Evolutionary conservation across 116 monocot genomes (phyloP).

Genomic region (Zostera marina): DNA sequence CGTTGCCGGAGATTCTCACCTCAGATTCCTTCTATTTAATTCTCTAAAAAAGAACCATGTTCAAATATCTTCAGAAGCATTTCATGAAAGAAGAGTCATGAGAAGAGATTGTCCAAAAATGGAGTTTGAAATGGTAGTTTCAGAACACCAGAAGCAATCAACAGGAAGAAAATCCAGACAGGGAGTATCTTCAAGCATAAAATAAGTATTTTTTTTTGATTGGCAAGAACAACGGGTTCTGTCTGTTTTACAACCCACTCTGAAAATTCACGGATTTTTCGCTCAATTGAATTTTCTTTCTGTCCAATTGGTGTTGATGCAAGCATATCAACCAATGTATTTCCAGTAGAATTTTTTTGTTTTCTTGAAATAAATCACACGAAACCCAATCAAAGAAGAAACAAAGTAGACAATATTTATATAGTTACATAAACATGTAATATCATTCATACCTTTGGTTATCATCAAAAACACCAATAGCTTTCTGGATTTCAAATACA

Average conservation of each 20-base stretch:
- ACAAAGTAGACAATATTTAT: too few species aligned
- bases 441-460: not conserved
- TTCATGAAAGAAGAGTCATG: constrained; percentile 1
- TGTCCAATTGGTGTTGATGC: constrained; percentile 30
- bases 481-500: constrained; percentile 33
- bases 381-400: not conserved
- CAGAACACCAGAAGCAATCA: constrained; percentile 46
- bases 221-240: constrained; percentile 25
- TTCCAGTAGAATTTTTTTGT: not conserved
- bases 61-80: too few species aligned
- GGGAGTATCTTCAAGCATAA: constrained; percentile 40
- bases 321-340: constrained; percentile 23
- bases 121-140: constrained; percentile 42
- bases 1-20: too few species aligned
- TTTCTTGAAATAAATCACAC: not conserved
- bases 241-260: constrained; percentile 44
- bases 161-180: constrained; percentile 48
- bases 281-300: constrained; percentile 33
- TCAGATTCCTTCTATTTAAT: too few species aligned
- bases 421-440: not conserved
- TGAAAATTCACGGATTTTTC: constrained; percentile 27
- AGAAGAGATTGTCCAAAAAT: constrained; percentile 25
- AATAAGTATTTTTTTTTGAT: constrained; percentile 28
- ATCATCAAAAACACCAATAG: constrained; percentile 23
- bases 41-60: too few species aligned